Evolutionary conservation across 2,329 filamentous ascomycete species (phyloP).

Genomic region (Curvularia eragrostidis): DNA sequence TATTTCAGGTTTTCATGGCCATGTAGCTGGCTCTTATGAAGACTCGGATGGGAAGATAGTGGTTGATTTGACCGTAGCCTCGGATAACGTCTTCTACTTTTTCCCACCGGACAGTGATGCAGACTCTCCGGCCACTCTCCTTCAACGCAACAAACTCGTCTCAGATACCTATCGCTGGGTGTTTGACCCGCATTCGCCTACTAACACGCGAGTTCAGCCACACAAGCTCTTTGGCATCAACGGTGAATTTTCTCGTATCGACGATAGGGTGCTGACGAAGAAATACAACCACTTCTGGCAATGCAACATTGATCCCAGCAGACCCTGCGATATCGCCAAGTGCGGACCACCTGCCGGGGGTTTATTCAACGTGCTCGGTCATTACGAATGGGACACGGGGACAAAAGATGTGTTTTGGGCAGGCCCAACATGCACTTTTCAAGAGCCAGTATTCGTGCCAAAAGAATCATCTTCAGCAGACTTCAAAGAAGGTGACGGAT

Average conservation of each 20-base stretch:
- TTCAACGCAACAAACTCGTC: slow-evolving; percentile 52
- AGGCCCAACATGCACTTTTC: slow-evolving; percentile 54
- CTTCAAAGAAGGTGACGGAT: slow-evolving; percentile 58
- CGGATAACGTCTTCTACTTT: slow-evolving; percentile 54
- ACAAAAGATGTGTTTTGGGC: slow-evolving; percentile 46
- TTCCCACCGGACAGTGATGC: slow-evolving; percentile 47
- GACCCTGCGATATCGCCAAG: slow-evolving; percentile 42
- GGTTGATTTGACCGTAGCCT: slow-evolving; percentile 50
- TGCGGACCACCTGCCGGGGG: slow-evolving; percentile 43
- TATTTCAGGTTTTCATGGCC: slow-evolving; percentile 49
- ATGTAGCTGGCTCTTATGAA: slow-evolving; percentile 55
- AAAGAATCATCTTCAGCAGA: slow-evolving; percentile 40
- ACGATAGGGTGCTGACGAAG: slow-evolving; percentile 53
- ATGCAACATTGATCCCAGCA: slow-evolving; percentile 47
- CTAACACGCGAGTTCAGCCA: slow-evolving; percentile 38
- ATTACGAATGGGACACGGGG: slow-evolving; percentile 42
- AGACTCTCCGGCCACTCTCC: slow-evolving; percentile 40
- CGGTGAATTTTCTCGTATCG: slow-evolving; percentile 55
- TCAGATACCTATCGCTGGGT: slow-evolving; percentile 51
- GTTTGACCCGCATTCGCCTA: slow-evolving; percentile 47
- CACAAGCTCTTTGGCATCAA: slow-evolving; percentile 48
- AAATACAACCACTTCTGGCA: slow-evolving; percentile 52
- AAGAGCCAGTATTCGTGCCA: slow-evolving; percentile 63
- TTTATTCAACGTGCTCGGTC: slow-evolving; percentile 44
- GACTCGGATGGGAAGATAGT: slow-evolving; percentile 47